Evolutionary conservation across 768 basidiomycete species (phyloP).

Genomic region (Suillus discolor): DNA sequence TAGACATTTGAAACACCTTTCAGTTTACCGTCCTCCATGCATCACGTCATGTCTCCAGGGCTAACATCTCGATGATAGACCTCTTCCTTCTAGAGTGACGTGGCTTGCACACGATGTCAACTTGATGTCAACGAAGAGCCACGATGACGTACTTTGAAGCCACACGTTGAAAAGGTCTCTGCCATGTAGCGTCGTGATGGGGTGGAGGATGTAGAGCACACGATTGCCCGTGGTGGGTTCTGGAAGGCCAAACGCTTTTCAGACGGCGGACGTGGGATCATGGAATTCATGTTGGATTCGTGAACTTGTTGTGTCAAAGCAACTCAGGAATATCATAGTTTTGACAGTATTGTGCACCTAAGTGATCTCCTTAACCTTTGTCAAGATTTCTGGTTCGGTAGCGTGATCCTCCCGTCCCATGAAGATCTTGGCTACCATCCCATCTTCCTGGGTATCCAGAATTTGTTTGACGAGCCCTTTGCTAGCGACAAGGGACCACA

Average conservation of each 20-base stretch:
- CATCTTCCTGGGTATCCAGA: background rate
- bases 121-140: background rate
- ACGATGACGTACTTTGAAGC: background rate
- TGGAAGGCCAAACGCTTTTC: background rate
- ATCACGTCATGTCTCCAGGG: background rate
- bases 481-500: background rate
- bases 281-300: background rate
- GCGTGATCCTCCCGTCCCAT: background rate
- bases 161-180: background rate
- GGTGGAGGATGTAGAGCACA: background rate
- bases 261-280: background rate
- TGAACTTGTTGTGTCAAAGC: background rate
- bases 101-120: background rate
- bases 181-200: background rate
- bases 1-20: background rate
- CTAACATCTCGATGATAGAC: background rate
- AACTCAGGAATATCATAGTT: background rate
- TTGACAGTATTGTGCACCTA: background rate
- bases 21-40: background rate
- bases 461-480: background rate
- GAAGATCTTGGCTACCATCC: too few relatives aligned
- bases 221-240: background rate
- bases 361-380: background rate
- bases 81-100: background rate
- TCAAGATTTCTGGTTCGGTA: background rate